Conservation (phyloP, 23 red algal genomes). For the Gracilaria vermiculophylla region DNA sequence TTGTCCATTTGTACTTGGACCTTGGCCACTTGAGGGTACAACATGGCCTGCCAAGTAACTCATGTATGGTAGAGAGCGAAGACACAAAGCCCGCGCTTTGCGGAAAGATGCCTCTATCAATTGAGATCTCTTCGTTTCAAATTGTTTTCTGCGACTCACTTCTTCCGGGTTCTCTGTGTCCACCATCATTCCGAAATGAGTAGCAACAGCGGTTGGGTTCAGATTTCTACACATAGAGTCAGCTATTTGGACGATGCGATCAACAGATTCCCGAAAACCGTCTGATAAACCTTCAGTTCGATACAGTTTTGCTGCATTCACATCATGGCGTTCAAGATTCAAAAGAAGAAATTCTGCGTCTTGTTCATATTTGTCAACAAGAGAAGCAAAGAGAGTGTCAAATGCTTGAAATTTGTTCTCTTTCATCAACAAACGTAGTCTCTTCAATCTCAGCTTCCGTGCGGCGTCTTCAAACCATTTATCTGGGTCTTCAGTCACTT, state of each 20-base stretch:
- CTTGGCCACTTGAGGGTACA: neutral
- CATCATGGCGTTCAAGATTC: slow-evolving; percentile 50
- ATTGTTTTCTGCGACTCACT: slow-evolving; percentile 39
- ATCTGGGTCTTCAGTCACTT: slow-evolving; percentile 3
- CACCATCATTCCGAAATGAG: slow-evolving; percentile 68
- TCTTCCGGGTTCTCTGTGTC: slow-evolving; percentile 39
- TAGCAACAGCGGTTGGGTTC: slow-evolving; percentile 36
- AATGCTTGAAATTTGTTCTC: slow-evolving; percentile 33
- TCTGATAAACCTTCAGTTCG: neutral
- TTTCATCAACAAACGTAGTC: slow-evolving; percentile 28
- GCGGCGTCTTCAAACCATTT: slow-evolving; percentile 64
- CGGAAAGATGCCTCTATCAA: slow-evolving; percentile 60
- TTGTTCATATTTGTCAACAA: slow-evolving; percentile 18
- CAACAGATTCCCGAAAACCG: neutral
- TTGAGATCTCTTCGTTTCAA: slow-evolving; percentile 39
- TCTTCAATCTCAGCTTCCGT: slow-evolving; percentile 39
- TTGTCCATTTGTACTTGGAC: neutral
- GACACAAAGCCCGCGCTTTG: slow-evolving; percentile 50
- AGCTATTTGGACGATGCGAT: slow-evolving; percentile 8
- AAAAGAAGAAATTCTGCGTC: slow-evolving; percentile 52
- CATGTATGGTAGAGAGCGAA: neutral
- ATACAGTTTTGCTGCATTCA: neutral
- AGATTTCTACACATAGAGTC: slow-evolving; percentile 23
- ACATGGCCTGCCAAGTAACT: neutral
- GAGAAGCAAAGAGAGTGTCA: slow-evolving; percentile 17